These are phyloP conservation scores for Phytophthora hybrid DNA, from an alignment of 352 stramenopile genomes.

Conservation along the genomic window DNA sequence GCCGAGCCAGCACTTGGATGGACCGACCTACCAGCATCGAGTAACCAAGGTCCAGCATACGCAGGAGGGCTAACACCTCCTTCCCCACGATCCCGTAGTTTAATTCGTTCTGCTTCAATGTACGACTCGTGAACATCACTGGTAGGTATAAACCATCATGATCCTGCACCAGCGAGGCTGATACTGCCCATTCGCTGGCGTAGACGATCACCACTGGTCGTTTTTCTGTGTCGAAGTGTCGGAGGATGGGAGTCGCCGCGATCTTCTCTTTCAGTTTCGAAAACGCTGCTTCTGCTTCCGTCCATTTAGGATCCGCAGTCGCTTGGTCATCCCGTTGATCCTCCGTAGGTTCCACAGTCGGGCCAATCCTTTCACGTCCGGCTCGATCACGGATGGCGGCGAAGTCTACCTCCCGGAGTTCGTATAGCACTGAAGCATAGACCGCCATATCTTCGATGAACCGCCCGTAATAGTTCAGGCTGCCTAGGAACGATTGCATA, in stretches of 20 bases:
- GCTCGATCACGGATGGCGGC: no score
- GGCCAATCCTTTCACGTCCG: no score
- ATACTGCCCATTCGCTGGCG: background rate
- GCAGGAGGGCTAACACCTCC: background rate
- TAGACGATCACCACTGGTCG: no score
- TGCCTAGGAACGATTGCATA: background rate
- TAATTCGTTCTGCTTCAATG: background rate
- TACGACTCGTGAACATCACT: background rate
- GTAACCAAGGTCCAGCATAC: background rate
- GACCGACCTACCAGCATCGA: background rate
- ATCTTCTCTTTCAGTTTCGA: background rate
- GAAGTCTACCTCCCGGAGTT: no score
- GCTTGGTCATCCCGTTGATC: no score
- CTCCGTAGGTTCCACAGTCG: no score
- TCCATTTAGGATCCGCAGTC: no score
- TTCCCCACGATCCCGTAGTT: background rate
- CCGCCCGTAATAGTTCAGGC: background rate
- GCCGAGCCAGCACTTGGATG: background rate
- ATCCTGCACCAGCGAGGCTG: background rate
- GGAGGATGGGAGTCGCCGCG: background rate
- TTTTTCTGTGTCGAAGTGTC: no score
- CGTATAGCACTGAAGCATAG: no score
- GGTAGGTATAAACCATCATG: background rate
- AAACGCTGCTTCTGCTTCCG: no score
- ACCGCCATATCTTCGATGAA: background rate